These are phyloP conservation scores for Cucumis sativus DNA, from an alignment of 306 rosid species.

Conservation along the genomic window DNA sequence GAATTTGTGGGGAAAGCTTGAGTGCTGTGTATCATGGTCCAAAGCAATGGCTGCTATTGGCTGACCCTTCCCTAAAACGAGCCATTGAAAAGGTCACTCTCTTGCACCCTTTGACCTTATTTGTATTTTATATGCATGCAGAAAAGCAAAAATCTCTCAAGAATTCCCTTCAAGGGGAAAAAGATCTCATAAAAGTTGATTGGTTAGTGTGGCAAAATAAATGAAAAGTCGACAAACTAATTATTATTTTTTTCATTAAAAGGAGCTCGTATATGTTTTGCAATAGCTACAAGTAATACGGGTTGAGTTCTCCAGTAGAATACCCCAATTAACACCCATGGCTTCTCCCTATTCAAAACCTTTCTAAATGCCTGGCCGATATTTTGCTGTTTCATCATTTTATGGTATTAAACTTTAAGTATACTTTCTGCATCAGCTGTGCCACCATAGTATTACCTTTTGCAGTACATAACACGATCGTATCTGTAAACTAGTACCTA, in stretches of 20 bases:
- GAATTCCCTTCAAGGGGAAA: background rate
- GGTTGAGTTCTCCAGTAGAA: conserved; percentile 8
- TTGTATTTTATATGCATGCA: background rate
- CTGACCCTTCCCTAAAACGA: background rate
- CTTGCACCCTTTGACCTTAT: background rate
- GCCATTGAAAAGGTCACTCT: conserved; percentile 8
- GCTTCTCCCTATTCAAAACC: background rate
- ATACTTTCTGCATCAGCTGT: background rate
- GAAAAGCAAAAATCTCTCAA: background rate
- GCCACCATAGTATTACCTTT: background rate
- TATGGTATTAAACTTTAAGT: too few species aligned
- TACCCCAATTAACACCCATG: background rate
- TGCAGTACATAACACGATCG: background rate
- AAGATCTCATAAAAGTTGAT: background rate
- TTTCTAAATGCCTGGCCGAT: background rate
- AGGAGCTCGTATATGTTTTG: background rate
- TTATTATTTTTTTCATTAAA: background rate
- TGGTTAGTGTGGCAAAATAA: background rate
- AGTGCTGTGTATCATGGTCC: conserved; percentile 8
- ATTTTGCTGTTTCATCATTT: too few species aligned
- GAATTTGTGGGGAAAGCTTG: background rate
- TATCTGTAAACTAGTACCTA: background rate
- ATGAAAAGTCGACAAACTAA: background rate
- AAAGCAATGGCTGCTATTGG: conserved; percentile 6
- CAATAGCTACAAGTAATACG: background rate